Evolutionary conservation across 2,329 filamentous ascomycete genomes (phyloP), one percentile per base, ranked within the genome.

Genomic region (Ophiostoma sp.): DNA sequence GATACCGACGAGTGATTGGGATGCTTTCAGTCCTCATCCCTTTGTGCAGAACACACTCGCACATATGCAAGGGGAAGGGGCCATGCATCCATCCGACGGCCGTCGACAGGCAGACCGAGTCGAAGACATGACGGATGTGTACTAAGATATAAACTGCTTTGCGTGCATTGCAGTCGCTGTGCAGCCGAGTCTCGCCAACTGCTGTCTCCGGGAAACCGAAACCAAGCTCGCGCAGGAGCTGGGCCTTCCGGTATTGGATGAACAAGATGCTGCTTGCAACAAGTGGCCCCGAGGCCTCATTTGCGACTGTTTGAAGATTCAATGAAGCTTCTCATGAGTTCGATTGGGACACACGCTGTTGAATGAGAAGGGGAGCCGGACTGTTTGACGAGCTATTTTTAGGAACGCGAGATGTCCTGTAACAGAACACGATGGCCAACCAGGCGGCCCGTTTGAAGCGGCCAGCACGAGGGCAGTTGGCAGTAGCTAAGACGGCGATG

Each of bases 341-440:
- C 52, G 14, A 40, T 14, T 42, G 8, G 27, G 27, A 27, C n/a
- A 27, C 11, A 6, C 16, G 4, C 5, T 44, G 16, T 18, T 12
- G 16, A 63, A 18, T 18, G 27, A 42, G 40, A 63, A 60, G 58
- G 58, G 38, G 36, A 62, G 14, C 12, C 14, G 60, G 38, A 16
- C 38, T 63, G 38, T 63, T 63, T 63, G 60, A 42, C 27, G 4
- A 18, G 60, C 40, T 63, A 63, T 63, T 63, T 63, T 52, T 27
- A 27, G 18, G 49, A n/a, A 27, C 12, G 49, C 12, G 4, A 14
- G 14, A 55, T 55, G 49, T 55, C 27, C 27, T 55, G 47, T 8
- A 55, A 55, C 27, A 27, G 27, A 55, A 55, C 49, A 55, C 49
- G 18, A 55, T 11, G 49, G 18, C 49, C 49, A 27, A 11, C 49